Evolutionary conservation across 2,329 filamentous ascomycete species (phyloP).

Genomic region (Neonectria coccinea): DNA sequence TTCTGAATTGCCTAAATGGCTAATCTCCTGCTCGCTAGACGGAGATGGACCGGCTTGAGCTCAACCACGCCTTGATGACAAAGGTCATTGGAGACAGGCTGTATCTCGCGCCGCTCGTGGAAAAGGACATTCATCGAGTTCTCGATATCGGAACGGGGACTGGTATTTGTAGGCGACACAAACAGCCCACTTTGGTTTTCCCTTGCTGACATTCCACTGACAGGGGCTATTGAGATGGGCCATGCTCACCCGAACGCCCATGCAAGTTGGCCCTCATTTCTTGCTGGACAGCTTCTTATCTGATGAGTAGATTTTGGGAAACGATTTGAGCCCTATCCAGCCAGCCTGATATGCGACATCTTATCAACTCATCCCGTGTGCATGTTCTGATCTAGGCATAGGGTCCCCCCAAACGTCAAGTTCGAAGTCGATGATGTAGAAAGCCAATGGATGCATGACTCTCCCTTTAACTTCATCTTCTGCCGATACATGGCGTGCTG

Average conservation of each 20-base stretch:
- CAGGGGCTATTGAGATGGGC: conserved; percentile 55
- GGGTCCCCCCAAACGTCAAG: conserved; percentile 50
- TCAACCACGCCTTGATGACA: conserved; percentile 49
- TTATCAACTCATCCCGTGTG: neutral
- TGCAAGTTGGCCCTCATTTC: neutral
- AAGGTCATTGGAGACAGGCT: conserved; percentile 37
- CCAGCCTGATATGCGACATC: conserved; percentile 38
- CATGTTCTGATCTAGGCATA: neutral
- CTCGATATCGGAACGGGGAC: conserved; percentile 59
- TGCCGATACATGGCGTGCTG: conserved; percentile 49
- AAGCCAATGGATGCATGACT: conserved; percentile 39
- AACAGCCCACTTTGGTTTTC: neutral
- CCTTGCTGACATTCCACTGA: neutral
- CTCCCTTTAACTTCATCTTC: conserved; percentile 53
- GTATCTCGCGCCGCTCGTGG: conserved; percentile 43
- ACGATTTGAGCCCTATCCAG: conserved; percentile 49
- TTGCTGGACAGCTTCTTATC: neutral
- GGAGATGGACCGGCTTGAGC: conserved; percentile 52
- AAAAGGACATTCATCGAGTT: conserved; percentile 48
- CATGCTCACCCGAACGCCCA: conserved; percentile 44
- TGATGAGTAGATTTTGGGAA: conserved; percentile 42
- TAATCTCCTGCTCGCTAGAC: neutral
- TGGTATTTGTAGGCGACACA: conserved; percentile 50
- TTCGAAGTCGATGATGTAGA: conserved; percentile 55
- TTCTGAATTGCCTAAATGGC: neutral